Base-by-base conservation (phyloP, 306 rosid species). In the Trifolium subterraneum region DNA sequence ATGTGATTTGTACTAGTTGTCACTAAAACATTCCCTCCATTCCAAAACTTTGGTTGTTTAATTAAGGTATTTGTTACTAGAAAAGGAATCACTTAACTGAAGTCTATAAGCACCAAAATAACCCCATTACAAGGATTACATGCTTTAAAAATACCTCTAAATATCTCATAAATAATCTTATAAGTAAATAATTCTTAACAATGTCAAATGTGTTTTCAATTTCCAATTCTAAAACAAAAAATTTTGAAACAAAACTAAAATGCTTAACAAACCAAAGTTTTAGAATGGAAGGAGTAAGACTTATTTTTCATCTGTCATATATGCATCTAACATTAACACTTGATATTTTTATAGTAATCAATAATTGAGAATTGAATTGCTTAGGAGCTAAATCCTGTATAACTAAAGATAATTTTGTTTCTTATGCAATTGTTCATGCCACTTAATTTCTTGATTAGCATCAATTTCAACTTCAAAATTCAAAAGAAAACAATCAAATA, bases 381-480 rank as follows among this genome's bases (percentile, higher is more conserved):
- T 25, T 59, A 59, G 66, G 12, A 61, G 66, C 13, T 31, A 60
- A 29, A 60, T 29, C 42, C 3, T 60, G 0, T 27, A 27, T 27
- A 27, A 47, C 44, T 35, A 61, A 63, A 47, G 19, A 63, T 64
- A 19, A 74, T 15, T 20, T 38, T 5, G 11, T 22, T 52, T n/a
- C 65, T 51, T n/a, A 45, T 22, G 64, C 68, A 70, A 75, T 31
- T 74, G 18, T 6, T n/a, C 42, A 41, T 23, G 8, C 33, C 56
- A 20, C 48, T 72, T 72, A 61, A 36, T 48, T 70, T 67, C 44
- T 71, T 60, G 8, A 65, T 10, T 23, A 23, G 9, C 39, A 1
- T 11, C n/a, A 52, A 58, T 42, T 76, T 76, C 67, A 16, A 38
- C 5, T 13, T 29, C 72, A 72, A 36, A 67, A 61, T 13, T 18